Conservation (phyloP, 495 filamentous ascomycete species). For the Penicillium verhagenii region DNA sequence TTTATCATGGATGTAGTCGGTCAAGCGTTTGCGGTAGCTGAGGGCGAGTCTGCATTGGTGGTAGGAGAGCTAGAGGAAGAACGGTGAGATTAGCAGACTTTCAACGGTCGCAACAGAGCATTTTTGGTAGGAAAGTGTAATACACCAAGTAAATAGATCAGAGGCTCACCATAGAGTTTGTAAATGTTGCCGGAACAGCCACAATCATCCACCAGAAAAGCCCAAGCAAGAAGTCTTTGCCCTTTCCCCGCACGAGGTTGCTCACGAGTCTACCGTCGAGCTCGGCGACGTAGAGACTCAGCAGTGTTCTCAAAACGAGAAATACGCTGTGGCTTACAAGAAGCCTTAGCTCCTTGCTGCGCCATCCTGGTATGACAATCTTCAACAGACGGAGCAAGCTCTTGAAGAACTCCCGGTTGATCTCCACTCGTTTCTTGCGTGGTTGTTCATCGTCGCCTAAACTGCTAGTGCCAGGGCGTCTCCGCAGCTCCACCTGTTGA, state of each 20-base stretch:
- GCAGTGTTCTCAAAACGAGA: constrained; percentile 80
- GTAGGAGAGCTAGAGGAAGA: constrained; percentile 77
- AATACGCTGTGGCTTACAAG: constrained; percentile 86
- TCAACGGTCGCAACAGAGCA: constrained; percentile 12
- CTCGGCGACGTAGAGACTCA: constrained; percentile 94
- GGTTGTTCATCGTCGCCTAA: constrained; percentile 47
- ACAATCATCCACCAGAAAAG: constrained; percentile 99
- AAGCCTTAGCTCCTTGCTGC: constrained; percentile 82
- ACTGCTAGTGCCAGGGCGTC: constrained; percentile 54
- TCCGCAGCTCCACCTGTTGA: constrained; percentile 64
- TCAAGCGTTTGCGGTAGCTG: constrained; percentile 87
- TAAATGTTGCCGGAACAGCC: constrained; percentile 95
- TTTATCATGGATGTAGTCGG: constrained; percentile 86
- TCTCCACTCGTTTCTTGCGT: constrained; percentile 76
- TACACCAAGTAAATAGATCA: background rate
- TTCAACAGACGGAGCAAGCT: constrained; percentile 73
- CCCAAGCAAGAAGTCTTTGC: constrained; percentile 83
- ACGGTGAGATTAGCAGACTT: constrained; percentile 6
- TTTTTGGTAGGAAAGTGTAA: background rate
- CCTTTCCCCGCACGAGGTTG: constrained; percentile 84
- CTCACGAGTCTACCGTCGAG: constrained; percentile 92
- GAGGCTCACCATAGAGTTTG: constrained; percentile 91
- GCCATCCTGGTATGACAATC: constrained; percentile 88
- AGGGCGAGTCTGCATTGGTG: constrained; percentile 94
- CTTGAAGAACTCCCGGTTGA: constrained; percentile 94